Conservation (phyloP, 306 rosid species). For the Pterocarpus santalinus region DNA sequence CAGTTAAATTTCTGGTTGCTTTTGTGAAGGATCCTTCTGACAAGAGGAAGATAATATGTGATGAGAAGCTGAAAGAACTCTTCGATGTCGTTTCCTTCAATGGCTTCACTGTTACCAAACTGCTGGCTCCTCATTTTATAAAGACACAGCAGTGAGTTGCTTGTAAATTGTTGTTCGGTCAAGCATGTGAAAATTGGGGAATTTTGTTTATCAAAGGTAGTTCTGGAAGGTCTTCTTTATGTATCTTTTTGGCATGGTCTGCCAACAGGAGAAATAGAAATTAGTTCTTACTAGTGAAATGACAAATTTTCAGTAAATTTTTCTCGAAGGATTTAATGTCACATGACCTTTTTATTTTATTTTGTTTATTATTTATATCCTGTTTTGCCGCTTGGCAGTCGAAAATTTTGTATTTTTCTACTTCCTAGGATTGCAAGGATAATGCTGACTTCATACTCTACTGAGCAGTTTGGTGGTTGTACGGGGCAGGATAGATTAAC, state of each 20-base stretch:
- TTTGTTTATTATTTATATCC: neutral
- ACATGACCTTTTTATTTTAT: constrained; percentile 33
- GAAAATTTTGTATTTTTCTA: constrained; percentile 37
- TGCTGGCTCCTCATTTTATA: constrained; percentile 72
- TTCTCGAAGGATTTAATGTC: constrained; percentile 34
- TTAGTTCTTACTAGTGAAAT: constrained; percentile 17
- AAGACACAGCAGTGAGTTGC: constrained; percentile 62
- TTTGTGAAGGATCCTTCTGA: constrained; percentile 76
- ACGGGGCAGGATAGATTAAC: neutral
- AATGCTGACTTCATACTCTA: constrained; percentile 23
- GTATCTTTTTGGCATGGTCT: constrained; percentile 39
- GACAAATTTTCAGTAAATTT: constrained; percentile 36
- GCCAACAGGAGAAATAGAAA: constrained; percentile 51
- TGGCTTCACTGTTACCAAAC: constrained; percentile 80
- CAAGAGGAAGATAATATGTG: constrained; percentile 77
- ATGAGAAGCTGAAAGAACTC: constrained; percentile 83
- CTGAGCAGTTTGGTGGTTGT: neutral
- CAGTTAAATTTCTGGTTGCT: constrained; percentile 43
- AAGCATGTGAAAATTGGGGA: constrained; percentile 45
- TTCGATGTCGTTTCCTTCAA: constrained; percentile 66
- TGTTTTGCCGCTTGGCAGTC: constrained; percentile 37
- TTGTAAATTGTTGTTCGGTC: constrained; percentile 35
- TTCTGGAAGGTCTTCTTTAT: constrained; percentile 41
- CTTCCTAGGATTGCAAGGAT: constrained; percentile 32
- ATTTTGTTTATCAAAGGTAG: constrained; percentile 49